Conservation (phyloP, 768 basidiomycete species). For the Rhodotorula toruloides region DNA sequence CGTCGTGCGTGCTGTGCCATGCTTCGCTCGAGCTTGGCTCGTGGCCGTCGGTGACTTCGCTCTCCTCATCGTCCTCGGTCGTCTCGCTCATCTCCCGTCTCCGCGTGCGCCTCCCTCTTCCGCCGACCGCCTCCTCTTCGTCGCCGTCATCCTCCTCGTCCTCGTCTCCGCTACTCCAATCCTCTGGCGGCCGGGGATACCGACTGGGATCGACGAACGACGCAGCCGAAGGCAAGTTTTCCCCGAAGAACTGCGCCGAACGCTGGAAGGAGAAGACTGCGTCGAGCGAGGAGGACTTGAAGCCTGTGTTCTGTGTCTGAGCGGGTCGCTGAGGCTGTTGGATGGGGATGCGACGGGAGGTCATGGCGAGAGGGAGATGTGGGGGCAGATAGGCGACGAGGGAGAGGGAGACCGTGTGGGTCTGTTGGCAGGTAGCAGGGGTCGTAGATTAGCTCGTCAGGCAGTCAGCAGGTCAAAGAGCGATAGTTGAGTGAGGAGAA, state of each 20-base stretch:
- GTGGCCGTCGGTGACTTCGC: neutral
- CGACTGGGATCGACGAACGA: slow-evolving; percentile 32
- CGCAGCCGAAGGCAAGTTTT: slow-evolving; percentile 34
- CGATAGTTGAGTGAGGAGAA: neutral
- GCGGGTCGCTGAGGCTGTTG: neutral
- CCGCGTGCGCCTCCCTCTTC: no score
- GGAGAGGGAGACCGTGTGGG: neutral
- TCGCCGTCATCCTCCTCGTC: neutral
- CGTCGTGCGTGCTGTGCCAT: neutral
- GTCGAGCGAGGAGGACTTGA: slow-evolving; percentile 25
- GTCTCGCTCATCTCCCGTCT: no score
- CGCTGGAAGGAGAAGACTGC: slow-evolving; percentile 40
- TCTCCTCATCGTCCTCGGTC: slow-evolving; percentile 2
- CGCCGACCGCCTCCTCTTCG: neutral
- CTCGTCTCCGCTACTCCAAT: neutral
- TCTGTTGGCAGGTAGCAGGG: no score
- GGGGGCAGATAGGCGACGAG: neutral
- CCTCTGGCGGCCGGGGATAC: slow-evolving; percentile 1
- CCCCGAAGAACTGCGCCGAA: slow-evolving; percentile 37
- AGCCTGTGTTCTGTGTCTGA: no score
- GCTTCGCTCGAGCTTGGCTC: neutral
- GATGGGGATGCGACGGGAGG: neutral
- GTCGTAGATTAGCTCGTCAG: no score
- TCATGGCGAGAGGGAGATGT: neutral
- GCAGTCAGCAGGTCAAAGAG: no score